A percentile compares a stretch with the other conserved stretches of the same genome.
Conservation (phyloP, 225 moss, liverwort and hornwort species). For the Pseudisothecium myosuroides region DNA sequence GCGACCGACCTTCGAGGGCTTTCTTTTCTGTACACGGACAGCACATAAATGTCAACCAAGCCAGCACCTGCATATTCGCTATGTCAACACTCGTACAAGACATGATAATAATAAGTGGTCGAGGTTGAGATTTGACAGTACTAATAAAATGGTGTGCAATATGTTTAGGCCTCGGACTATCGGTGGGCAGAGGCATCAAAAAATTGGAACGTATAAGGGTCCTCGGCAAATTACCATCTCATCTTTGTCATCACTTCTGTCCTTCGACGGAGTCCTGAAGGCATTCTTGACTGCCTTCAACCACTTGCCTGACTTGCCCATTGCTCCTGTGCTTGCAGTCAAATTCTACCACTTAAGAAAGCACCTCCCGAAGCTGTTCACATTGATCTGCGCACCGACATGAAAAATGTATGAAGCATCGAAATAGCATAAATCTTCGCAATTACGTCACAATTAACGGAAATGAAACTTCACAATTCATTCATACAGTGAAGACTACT, state of each 20-base stretch:
- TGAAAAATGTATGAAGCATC: background rate
- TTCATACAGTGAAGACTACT: background rate
- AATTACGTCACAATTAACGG: background rate
- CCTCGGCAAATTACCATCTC: conserved; percentile 8
- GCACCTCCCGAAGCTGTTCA: conserved; percentile 3
- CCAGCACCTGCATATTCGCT: background rate
- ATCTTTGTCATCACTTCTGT: conserved; percentile 31
- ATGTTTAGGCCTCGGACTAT: background rate
- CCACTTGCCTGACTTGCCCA: conserved; percentile 53
- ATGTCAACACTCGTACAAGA: background rate
- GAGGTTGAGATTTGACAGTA: background rate
- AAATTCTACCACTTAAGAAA: conserved; percentile 3
- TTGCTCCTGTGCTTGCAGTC: conserved; percentile 13
- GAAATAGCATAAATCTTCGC: background rate
- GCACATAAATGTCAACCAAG: background rate
- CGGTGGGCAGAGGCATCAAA: background rate
- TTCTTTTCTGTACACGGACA: conserved; percentile 1
- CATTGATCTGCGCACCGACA: background rate
- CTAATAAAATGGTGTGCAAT: background rate
- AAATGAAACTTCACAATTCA: background rate
- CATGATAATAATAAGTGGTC: background rate
- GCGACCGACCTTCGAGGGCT: conserved; percentile 1
- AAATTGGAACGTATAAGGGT: background rate
- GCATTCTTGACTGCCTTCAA: conserved; percentile 44
- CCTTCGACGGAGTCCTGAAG: conserved; percentile 42